phyloP scores from a whole-genome alignment of 1,139 yeast species.

The Hansenula lynferdii region DNA sequence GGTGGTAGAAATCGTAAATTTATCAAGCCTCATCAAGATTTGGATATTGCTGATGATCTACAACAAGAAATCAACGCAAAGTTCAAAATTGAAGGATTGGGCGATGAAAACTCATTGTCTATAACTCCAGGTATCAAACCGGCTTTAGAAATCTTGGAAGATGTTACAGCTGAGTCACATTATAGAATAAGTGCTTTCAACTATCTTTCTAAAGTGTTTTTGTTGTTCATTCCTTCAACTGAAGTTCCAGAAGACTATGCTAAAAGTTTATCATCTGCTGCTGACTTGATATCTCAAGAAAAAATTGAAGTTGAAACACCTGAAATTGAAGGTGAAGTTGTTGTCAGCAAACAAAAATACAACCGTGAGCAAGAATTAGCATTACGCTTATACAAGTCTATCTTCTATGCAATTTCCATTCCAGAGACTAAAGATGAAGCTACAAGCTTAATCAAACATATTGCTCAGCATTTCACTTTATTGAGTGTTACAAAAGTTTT shows the following conservation, averaged over 20 bases:
- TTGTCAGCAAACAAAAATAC: conserved; percentile 53
- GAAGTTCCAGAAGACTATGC: conserved; percentile 57
- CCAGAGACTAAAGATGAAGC: conserved; percentile 76
- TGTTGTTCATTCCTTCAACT: conserved; percentile 63
- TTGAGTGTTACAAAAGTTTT: conserved; percentile 73
- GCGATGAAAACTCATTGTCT: conserved; percentile 58
- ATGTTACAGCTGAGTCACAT: conserved; percentile 57
- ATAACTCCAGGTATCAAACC: conserved; percentile 80
- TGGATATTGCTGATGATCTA: conserved; percentile 50
- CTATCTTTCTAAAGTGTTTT: conserved; percentile 61
- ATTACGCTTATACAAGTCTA: conserved; percentile 55
- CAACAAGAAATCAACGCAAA: conserved; percentile 68
- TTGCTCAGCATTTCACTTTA: conserved; percentile 77
- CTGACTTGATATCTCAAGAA: conserved; percentile 44
- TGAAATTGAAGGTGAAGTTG: conserved; percentile 42
- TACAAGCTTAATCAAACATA: conserved; percentile 48
- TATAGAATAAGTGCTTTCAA: conserved; percentile 76
- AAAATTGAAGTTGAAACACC: conserved; percentile 31
- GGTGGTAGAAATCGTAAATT: conserved; percentile 95
- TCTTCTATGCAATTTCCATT: conserved; percentile 72
- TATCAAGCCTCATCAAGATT: conserved; percentile 65
- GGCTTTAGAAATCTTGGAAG: conserved; percentile 63
- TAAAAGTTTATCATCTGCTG: conserved; percentile 41
- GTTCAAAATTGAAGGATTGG: conserved; percentile 67
- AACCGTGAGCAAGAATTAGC: conserved; percentile 31